These are phyloP conservation scores for Narthecium ossifragum DNA, from an alignment of 106 monocot genomes.

Conservation along the genomic window DNA sequence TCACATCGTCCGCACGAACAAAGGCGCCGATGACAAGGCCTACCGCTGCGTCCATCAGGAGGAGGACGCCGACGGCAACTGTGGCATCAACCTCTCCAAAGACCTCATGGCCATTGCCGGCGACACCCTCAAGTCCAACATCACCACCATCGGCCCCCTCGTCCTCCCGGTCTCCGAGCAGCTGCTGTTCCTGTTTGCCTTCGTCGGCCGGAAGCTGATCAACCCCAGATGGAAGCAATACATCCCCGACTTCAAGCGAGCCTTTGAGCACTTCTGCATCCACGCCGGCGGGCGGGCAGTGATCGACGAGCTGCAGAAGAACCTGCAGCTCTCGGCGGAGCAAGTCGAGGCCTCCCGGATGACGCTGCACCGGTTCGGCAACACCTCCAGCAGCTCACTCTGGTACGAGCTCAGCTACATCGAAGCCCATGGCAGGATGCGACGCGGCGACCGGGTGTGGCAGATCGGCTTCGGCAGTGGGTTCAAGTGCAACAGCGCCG, in stretches of 20 bases:
- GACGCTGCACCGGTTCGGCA: conserved; percentile 45
- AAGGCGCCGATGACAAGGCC: conserved; percentile 31
- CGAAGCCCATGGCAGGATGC: conserved; percentile 33
- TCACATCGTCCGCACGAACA: conserved; percentile 42
- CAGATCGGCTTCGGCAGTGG: conserved; percentile 39
- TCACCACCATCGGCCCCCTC: conserved; percentile 53
- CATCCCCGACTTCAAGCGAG: conserved; percentile 46
- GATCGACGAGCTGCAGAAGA: conserved; percentile 48
- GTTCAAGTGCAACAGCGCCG: conserved; percentile 45
- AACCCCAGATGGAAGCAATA: conserved; percentile 41
- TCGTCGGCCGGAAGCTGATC: conserved; percentile 34
- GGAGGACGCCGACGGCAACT: conserved; percentile 28
- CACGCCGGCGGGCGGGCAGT: conserved; percentile 38
- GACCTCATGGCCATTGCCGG: conserved; percentile 65
- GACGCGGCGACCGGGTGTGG: conserved; percentile 28
- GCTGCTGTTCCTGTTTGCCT: conserved; percentile 34
- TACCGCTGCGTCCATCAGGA: conserved; percentile 41
- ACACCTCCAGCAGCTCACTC: conserved; percentile 35
- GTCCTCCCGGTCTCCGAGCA: conserved; percentile 48
- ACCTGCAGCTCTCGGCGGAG: conserved; percentile 19
- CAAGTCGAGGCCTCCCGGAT: conserved; percentile 37
- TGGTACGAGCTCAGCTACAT: conserved; percentile 41
- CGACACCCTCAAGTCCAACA: conserved; percentile 60
- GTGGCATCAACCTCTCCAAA: conserved; percentile 37
- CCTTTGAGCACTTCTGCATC: conserved; percentile 47